phyloP scores from a whole-genome alignment of 1,284 basidiomycete genomes.

The Ceratobasidium sp. region DNA sequence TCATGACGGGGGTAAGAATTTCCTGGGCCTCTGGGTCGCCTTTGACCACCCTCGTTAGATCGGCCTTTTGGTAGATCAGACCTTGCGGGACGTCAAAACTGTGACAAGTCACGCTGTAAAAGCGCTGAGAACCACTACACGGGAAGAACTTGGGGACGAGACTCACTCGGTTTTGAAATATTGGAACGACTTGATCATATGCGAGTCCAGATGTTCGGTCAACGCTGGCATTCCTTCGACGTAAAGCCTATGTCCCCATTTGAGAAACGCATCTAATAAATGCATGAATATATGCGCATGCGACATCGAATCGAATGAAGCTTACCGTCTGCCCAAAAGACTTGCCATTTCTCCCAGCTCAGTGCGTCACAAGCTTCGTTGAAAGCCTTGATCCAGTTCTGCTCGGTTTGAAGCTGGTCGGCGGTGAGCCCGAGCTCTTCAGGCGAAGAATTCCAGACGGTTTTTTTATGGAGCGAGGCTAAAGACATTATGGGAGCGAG shows the following conservation, averaged over 20 bases:
- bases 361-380: constrained; percentile 4
- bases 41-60: constrained; percentile 6
- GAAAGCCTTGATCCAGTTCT: constrained; percentile 23
- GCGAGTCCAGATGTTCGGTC: not conserved
- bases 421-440: constrained; percentile 2
- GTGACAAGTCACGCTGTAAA: not conserved
- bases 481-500: not conserved
- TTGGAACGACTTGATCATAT: constrained; percentile 8
- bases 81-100: constrained; percentile 4
- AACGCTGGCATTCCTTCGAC: constrained; percentile 15
- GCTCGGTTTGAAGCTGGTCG: constrained; percentile 3
- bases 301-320: too few relatives aligned
- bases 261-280: constrained; percentile 7
- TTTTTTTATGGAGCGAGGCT: constrained; percentile 6
- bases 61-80: constrained; percentile 1
- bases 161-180: not conserved
- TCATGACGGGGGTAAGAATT: not conserved
- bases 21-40: not conserved
- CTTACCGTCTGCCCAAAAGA: constrained; percentile 14
- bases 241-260: not conserved
- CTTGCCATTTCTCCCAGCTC: not conserved
- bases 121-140: not conserved
- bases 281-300: not conserved
- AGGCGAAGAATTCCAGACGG: constrained; percentile 4
- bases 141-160: not conserved